These are phyloP conservation scores for Cylindrotheca fusiformis DNA, from an alignment of 108 stramenopile genomes.

Conservation along the genomic window DNA sequence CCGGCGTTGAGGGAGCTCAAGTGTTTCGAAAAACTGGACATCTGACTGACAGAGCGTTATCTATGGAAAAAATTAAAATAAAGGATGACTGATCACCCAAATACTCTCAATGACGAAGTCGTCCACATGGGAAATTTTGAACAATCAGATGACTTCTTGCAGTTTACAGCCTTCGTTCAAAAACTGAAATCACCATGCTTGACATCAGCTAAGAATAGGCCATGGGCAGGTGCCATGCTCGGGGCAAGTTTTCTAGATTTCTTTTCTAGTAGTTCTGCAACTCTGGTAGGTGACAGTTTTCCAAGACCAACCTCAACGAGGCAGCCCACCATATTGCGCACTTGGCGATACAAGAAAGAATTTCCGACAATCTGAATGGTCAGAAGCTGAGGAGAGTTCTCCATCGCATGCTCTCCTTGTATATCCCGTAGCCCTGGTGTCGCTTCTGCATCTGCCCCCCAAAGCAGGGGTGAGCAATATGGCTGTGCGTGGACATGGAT, in stretches of 20 bases:
- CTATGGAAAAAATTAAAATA: conserved; percentile 38
- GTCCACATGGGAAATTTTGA: too few relatives aligned
- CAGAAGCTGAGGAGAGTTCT: conserved; percentile 30
- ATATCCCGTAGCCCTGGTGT: not conserved
- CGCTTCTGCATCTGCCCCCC: conserved; percentile 3
- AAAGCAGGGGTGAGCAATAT: conserved; percentile 8
- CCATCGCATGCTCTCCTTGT: not conserved
- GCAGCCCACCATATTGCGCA: conserved; percentile 78
- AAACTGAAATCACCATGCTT: conserved; percentile 60
- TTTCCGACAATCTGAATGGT: conserved; percentile 66
- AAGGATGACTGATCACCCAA: not conserved
- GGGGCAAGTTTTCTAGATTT: conserved; percentile 44
- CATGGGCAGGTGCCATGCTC: conserved; percentile 78
- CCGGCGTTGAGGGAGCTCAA: conserved; percentile 24
- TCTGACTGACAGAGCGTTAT: conserved; percentile 23
- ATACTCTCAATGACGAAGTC: too few relatives aligned
- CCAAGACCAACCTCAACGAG: conserved; percentile 68
- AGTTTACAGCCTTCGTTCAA: not conserved
- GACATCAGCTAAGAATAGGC: conserved; percentile 78
- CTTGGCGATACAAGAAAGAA: conserved; percentile 80
- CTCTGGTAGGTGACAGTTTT: conserved; percentile 39
- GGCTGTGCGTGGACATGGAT: conserved; percentile 33
- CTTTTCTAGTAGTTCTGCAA: conserved; percentile 49
- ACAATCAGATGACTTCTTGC: not conserved
- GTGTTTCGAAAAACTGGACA: conserved; percentile 39